Evolutionary conservation across 352 stramenopile species (phyloP), one percentile per base, ranked within the genome.

Genomic region (Sclerospora graminicola): DNA sequence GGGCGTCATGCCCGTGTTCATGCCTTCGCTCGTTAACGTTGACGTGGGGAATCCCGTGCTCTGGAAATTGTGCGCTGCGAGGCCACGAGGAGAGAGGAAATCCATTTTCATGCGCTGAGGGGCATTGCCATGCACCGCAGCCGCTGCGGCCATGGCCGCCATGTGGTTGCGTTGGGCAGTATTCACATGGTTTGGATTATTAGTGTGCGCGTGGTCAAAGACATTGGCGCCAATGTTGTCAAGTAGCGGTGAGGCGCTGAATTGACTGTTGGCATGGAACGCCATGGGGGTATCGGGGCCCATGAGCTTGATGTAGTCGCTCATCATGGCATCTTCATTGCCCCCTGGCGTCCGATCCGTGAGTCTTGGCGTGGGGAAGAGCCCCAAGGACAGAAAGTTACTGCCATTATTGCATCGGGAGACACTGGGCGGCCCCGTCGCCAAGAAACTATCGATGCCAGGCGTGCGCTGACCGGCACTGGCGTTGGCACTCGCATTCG

Each of bases 221-320:
- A 84, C 66, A 29, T 66, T 79, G 10, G 67, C 51, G 23, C 66
- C 66, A 30, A 84, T 71, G 57, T 79, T 76, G 19, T 84, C 71
- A 2, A 84, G 66, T 20, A 84, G 46, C 24, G 63, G 63, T 6
- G 67, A 58, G 8, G 66, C 38, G 14, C 58, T 60, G 42, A 75
- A 80, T 30, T 73, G 59, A 34, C 63, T 51, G 36, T 57, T 62
- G 0, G 38, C 16, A 45, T 73, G 60, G 54, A 73, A 84, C 8
- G 65, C 55, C 58, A 84, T 78, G 16, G 57, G 52, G 13, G 61
- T 66, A 21, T 65, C 57, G 1, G 61, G 59, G 5, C 61, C 68
- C 71, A 84, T 79, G 51, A 84, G 72, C 51, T 84, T 84, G 24
- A 69, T 72, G 63, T 84, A 84, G 59, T 65, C 72, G 54, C 64